phyloP scores from a whole-genome alignment of 1,284 basidiomycete genomes.

The Leccinum subrobustum region DNA sequence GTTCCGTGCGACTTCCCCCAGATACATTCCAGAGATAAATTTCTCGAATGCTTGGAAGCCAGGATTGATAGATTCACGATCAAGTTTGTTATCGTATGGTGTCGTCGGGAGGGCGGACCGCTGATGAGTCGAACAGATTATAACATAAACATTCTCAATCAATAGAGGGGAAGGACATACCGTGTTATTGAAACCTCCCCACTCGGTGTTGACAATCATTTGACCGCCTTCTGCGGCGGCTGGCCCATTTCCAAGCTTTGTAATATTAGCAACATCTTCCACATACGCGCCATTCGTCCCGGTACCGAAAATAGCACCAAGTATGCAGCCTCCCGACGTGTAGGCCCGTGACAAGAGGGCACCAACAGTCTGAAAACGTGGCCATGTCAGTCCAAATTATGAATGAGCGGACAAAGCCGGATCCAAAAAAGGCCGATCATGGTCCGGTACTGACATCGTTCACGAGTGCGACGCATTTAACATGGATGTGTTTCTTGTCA shows the following conservation, averaged over 20 bases:
- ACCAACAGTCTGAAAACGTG: slow-evolving; percentile 76
- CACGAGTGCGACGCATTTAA: slow-evolving; percentile 91
- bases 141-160: slow-evolving; percentile 1
- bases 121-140: slow-evolving; percentile 37
- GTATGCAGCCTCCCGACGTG: slow-evolving; percentile 82
- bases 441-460: slow-evolving; percentile 75
- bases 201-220: slow-evolving; percentile 98
- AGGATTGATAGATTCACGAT: slow-evolving; percentile 93
- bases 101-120: slow-evolving; percentile 87
- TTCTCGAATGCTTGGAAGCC: slow-evolving; percentile 96
- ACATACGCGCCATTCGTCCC: slow-evolving; percentile 98
- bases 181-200: slow-evolving; percentile 93
- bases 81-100: slow-evolving; percentile 91
- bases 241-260: slow-evolving; percentile 71
- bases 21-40: slow-evolving; percentile 98
- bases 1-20: slow-evolving; percentile 91
- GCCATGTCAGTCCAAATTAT: slow-evolving; percentile 6
- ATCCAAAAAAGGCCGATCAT: not conserved
- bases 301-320: slow-evolving; percentile 95
- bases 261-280: slow-evolving; percentile 83
- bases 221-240: slow-evolving; percentile 59
- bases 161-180: slow-evolving; percentile 42
- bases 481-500: slow-evolving; percentile 91
- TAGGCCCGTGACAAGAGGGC: slow-evolving; percentile 93
- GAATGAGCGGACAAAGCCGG: not conserved